Evolutionary conservation across 2,329 filamentous ascomycete genomes (phyloP), one percentile per base, ranked within the genome.

Genomic region (Paraphaeosphaeria sporulosa): DNA sequence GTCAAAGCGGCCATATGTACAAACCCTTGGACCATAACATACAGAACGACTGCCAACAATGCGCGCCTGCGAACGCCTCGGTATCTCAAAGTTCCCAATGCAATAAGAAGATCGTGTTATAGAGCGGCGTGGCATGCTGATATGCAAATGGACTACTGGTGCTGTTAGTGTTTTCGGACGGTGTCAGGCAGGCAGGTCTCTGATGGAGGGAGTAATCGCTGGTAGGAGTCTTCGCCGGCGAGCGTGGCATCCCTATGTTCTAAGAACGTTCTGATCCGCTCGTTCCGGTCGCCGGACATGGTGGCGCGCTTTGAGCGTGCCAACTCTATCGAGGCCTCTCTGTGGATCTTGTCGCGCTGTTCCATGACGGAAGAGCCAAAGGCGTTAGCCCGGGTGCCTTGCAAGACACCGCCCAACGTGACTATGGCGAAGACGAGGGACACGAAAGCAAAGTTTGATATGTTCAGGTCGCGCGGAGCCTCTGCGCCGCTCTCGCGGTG

Each of bases 401-500:
- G 93, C 12, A 88, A 85, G 61, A 92, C 84, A 19, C 88, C 88
- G 0, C 89, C 93, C 12, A 94, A 78, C 12, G 90, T 80, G 13
- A 91, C 86, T 38, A 93, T 83, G 3, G 89, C 78, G 32, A 92
- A 79, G 7, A 98, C 80, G n/a, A 96, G 78, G 6, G 86, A 82
- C 8, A 90, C 86, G 73, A 98, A 98, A 13, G 88, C 85, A 44
- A 88, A 87, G 72, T 97, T 96, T 60, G 90, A 91, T 79, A 94
- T 88, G 77, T 88, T 91, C 55, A 89, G 68, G 85, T 85, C 64
- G 73, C 75, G 65, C 70, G 71, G 71, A 56, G 78, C 80, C 71
- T 77, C 70, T 52, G 59, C 40, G 10, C 51, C 60, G 17, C 64
- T 61, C 60, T 73, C 65, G 27, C 73, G 74, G 25, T 66, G 58